Conservation (phyloP, 306 rosid genomes). For the Cajanus cajan region DNA sequence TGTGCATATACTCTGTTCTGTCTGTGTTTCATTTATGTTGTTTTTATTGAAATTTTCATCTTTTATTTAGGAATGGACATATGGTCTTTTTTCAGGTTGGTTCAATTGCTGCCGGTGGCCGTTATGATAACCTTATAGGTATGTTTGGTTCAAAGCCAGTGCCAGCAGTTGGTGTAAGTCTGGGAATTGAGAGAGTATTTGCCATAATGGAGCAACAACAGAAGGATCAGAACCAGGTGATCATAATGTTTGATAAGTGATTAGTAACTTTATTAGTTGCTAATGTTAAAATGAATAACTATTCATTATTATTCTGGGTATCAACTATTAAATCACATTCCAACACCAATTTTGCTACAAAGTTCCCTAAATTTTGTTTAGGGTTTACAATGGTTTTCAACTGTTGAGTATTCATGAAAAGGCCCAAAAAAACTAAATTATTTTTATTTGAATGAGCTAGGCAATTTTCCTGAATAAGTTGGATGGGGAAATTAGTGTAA, state of each 20-base stretch:
- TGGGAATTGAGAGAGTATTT: conserved; percentile 95
- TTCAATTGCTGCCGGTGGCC: conserved; percentile 93
- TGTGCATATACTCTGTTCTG: not conserved
- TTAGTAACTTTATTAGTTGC: not conserved
- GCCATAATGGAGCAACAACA: conserved; percentile 80
- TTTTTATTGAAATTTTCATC: not conserved
- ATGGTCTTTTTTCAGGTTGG: conserved; percentile 62
- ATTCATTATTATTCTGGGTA: conserved; percentile 7
- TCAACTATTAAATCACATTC: not conserved
- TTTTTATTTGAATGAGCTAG: not conserved
- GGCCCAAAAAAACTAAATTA: not conserved
- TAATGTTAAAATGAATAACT: not conserved
- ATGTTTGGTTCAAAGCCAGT: conserved; percentile 89
- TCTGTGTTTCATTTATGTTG: not conserved
- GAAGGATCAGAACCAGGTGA: conserved; percentile 75
- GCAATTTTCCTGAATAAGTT: conserved; percentile 4
- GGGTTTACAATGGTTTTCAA: not conserved
- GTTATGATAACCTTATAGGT: conserved; percentile 88
- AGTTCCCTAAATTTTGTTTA: not conserved
- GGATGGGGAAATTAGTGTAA: not conserved
- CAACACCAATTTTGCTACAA: not conserved
- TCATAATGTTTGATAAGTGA: conserved; percentile 15
- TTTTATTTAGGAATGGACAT: conserved; percentile 9
- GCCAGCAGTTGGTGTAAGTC: conserved; percentile 95
- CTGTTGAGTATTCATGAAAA: not conserved